Evolutionary conservation across 78 protist species (phyloP).

Genomic region (Polysphondylium violaceum): DNA sequence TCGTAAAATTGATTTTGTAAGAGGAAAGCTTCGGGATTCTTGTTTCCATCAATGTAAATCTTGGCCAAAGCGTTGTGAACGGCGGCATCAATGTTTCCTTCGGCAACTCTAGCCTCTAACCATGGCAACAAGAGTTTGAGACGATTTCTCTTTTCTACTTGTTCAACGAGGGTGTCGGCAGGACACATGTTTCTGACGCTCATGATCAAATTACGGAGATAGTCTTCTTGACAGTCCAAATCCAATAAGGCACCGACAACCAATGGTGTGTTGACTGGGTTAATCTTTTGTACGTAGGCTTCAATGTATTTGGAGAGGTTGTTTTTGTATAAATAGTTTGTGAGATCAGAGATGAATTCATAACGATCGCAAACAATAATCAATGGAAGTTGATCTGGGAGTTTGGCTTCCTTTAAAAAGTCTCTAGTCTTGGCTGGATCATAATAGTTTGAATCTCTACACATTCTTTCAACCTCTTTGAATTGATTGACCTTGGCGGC

Average conservation of each 20-base stretch:
- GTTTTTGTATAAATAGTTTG: conserved; percentile 93
- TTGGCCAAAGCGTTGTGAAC: conserved; percentile 99
- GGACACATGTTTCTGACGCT: conserved; percentile 92
- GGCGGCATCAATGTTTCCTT: conserved; percentile 93
- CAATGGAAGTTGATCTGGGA: conserved; percentile 97
- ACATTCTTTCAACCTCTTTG: conserved; percentile 98
- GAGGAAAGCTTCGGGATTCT: conserved; percentile 96
- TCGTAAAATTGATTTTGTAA: conserved; percentile 93
- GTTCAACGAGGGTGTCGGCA: conserved; percentile 95
- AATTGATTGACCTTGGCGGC: conserved; percentile 94
- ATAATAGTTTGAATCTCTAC: conserved; percentile 94
- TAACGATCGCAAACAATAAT: conserved; percentile 99
- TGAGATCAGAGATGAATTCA: conserved; percentile 98
- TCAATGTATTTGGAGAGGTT: conserved; percentile 94
- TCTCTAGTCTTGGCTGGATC: conserved; percentile 96
- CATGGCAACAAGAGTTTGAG: conserved; percentile 96
- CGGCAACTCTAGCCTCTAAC: conserved; percentile 97
- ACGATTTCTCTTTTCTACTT: conserved; percentile 98
- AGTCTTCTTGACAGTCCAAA: conserved; percentile 96
- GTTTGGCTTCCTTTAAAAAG: conserved; percentile 97
- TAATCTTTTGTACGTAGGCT: conserved; percentile 95
- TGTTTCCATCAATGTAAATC: conserved; percentile 97
- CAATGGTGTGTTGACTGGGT: conserved; percentile 93
- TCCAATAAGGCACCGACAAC: conserved; percentile 99
- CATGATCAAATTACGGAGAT: conserved; percentile 87